Percentiles rank a stretch among this genome's conserved stretches.
These are phyloP conservation scores for Pyrenochaeta sp. DNA, from an alignment of 2,329 filamentous ascomycete species.

Conservation along the genomic window DNA sequence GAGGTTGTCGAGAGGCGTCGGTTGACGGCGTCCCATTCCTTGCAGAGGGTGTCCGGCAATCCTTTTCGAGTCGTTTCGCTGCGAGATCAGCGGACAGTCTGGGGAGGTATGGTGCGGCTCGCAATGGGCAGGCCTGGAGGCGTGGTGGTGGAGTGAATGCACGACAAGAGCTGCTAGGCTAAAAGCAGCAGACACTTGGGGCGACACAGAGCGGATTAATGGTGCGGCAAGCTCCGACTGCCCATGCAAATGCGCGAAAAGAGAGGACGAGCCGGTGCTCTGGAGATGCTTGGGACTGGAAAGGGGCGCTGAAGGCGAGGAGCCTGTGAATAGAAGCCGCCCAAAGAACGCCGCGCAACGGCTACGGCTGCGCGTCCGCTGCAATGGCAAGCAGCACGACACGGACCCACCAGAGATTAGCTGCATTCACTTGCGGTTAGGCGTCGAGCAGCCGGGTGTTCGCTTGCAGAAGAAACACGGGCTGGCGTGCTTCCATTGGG, in stretches of 20 bases:
- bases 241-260: conserved; percentile 17
- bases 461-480: conserved; percentile 18
- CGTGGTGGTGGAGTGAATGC: conserved; percentile 22
- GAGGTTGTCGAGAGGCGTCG: conserved; percentile 15
- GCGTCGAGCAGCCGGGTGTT: conserved; percentile 8
- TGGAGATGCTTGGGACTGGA: conserved; percentile 6
- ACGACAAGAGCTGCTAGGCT: conserved; percentile 24
- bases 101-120: conserved; percentile 9
- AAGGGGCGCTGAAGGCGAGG: conserved; percentile 1
- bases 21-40: conserved; percentile 39
- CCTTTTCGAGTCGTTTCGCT: neutral
- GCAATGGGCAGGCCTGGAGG: conserved; percentile 9
- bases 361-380: conserved; percentile 15
- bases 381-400: conserved; percentile 14
- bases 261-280: conserved; percentile 35
- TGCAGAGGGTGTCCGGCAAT: conserved; percentile 4
- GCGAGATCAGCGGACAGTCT: conserved; percentile 9
- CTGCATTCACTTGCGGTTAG: conserved; percentile 18
- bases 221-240: conserved; percentile 7
- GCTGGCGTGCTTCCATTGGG: neutral
- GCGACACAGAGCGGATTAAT: neutral
- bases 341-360: conserved; percentile 8
- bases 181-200: conserved; percentile 12
- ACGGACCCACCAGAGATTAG: conserved; percentile 27
- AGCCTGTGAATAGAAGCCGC: conserved; percentile 10